phyloP scores from a whole-genome alignment of 192 early-diverging fungal species.

The Backusella mclennaniae region DNA sequence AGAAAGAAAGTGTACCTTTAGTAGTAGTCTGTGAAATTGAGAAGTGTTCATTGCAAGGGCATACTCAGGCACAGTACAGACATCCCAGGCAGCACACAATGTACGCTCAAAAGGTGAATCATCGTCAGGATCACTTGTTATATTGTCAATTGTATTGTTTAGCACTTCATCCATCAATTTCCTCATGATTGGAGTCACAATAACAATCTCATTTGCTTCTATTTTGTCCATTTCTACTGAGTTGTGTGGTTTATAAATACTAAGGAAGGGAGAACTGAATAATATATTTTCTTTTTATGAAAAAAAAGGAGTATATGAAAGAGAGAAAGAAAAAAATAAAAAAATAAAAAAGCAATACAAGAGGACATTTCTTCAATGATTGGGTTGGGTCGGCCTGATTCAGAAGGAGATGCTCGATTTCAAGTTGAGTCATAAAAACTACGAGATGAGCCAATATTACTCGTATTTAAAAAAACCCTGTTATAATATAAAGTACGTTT shows the following conservation, averaged over 20 bases:
- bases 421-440: no score
- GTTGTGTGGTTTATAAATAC: not conserved
- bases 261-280: not conserved
- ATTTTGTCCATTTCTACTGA: not conserved
- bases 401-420: no score
- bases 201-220: slow-evolving; percentile 2
- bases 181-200: slow-evolving; percentile 22
- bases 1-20: slow-evolving; percentile 24
- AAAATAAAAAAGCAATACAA: not conserved
- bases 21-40: slow-evolving; percentile 23
- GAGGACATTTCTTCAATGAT: not conserved
- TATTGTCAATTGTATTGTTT: not conserved
- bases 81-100: slow-evolving; percentile 35
- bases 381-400: not conserved
- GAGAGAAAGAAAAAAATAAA: not conserved
- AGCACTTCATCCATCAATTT: slow-evolving; percentile 25
- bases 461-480: no score
- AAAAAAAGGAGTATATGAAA: not conserved
- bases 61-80: slow-evolving; percentile 28
- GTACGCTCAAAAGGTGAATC: slow-evolving; percentile 33
- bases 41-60: slow-evolving; percentile 14
- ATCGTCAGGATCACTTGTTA: slow-evolving; percentile 17
- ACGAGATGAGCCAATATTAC: no score
- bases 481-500: no score
- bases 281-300: not conserved